phyloP scores from a whole-genome alignment of 805 yeast genomes.

The Cyberlindnera veronae region DNA sequence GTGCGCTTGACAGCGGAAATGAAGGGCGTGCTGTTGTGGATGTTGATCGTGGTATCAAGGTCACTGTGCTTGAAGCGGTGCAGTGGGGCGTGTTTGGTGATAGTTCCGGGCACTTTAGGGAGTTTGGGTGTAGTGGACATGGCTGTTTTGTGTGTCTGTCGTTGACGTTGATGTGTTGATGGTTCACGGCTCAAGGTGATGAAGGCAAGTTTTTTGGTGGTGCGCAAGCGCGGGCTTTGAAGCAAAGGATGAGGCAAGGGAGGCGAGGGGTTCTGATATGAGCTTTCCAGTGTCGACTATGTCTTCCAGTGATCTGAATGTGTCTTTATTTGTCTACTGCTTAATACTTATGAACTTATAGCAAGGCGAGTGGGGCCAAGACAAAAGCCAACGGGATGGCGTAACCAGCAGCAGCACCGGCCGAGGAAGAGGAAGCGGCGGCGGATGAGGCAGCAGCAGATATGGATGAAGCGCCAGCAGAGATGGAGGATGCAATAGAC shows the following conservation, averaged over 20 bases:
- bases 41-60: slow-evolving; percentile 45
- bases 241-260: too few species aligned
- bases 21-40: slow-evolving; percentile 68
- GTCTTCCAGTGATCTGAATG: too few species aligned
- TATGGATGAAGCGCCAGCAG: slow-evolving; percentile 7
- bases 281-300: too few species aligned
- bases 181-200: not conserved
- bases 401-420: slow-evolving; percentile 10
- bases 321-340: not conserved
- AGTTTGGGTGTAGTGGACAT: too few species aligned
- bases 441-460: slow-evolving; percentile 5
- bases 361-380: slow-evolving; percentile 18
- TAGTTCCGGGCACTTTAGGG: slow-evolving; percentile 29
- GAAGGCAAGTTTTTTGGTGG: not conserved
- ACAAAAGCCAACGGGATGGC: slow-evolving; percentile 19
- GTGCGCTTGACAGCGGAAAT: slow-evolving; percentile 69
- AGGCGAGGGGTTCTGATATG: not conserved
- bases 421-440: slow-evolving; percentile 3
- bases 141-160: not conserved
- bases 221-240: too few species aligned
- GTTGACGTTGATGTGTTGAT: not conserved
- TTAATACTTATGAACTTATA: slow-evolving; percentile 7
- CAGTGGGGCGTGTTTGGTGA: slow-evolving; percentile 55
- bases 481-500: not conserved
- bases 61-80: slow-evolving; percentile 40